These are phyloP conservation scores for Hsuehochloa calcarea DNA, from an alignment of 176 grass and related monocot genomes.

Conservation along the genomic window DNA sequence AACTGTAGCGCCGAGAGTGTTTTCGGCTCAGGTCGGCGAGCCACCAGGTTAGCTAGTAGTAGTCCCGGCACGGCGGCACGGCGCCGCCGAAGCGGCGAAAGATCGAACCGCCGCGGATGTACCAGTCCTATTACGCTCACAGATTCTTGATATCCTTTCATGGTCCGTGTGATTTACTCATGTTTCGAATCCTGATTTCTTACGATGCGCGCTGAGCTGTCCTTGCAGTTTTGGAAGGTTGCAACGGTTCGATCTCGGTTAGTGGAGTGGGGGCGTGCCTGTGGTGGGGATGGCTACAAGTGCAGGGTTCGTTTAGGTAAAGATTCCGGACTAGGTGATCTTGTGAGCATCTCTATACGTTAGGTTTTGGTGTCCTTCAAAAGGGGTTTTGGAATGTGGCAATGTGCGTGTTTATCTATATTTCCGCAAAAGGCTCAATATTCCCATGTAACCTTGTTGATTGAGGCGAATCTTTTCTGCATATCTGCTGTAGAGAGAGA, in stretches of 20 bases:
- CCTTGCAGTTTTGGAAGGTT: constrained; percentile 12
- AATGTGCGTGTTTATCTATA: constrained; percentile 22
- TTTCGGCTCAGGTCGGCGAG: background rate
- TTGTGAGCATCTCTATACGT: constrained; percentile 32
- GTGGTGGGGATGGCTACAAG: constrained; percentile 21
- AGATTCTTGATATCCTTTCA: background rate
- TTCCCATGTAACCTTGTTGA: constrained; percentile 16
- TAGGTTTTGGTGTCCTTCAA: constrained; percentile 35
- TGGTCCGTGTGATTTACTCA: background rate
- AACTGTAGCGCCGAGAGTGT: background rate
- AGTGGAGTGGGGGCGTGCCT: background rate
- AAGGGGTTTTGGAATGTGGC: constrained; percentile 37
- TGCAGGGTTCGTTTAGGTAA: constrained; percentile 37
- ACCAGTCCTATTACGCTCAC: too few species aligned
- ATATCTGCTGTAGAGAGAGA: background rate
- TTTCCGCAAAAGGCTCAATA: constrained; percentile 18
- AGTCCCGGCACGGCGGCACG: constrained; percentile 13
- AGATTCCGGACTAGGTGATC: constrained; percentile 39
- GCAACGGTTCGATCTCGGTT: background rate
- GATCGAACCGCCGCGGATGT: constrained; percentile 45
- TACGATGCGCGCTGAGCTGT: background rate
- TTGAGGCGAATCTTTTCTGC: constrained; percentile 22
- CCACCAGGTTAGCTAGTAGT: too few species aligned
- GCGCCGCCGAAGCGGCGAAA: constrained; percentile 39
- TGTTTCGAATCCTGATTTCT: constrained; percentile 18